Evolutionary conservation across 1,139 yeast species (phyloP).

Genomic region (Lizanozyma gosingica): DNA sequence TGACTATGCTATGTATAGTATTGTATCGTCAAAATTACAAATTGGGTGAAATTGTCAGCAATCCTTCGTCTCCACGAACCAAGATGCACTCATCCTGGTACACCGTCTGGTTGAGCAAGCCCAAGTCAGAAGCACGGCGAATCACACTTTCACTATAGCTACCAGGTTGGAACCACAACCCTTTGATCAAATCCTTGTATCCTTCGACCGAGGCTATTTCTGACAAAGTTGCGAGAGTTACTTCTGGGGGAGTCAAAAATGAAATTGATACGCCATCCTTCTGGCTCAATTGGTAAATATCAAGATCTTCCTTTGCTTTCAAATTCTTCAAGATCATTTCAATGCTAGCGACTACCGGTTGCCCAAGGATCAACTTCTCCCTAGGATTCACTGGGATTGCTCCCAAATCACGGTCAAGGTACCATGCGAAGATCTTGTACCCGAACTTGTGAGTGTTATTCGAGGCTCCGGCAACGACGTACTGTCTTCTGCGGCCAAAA

Average conservation of each 20-base stretch:
- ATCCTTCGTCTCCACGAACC: slow-evolving; percentile 57
- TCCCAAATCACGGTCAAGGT: slow-evolving; percentile 45
- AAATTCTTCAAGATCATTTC: slow-evolving; percentile 22
- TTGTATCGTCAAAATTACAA: too few relatives aligned
- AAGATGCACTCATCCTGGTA: slow-evolving; percentile 62
- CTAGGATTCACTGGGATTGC: slow-evolving; percentile 64
- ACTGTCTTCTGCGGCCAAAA: slow-evolving; percentile 44
- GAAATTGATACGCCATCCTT: slow-evolving; percentile 45
- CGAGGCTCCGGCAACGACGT: slow-evolving; percentile 72
- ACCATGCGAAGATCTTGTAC: slow-evolving; percentile 63
- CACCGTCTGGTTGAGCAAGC: slow-evolving; percentile 37
- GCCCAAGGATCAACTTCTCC: slow-evolving; percentile 36
- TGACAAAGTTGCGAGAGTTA: slow-evolving; percentile 41
- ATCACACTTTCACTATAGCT: slow-evolving; percentile 52
- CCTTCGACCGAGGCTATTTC: slow-evolving; percentile 26
- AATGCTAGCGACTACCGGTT: slow-evolving; percentile 29
- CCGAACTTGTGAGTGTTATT: slow-evolving; percentile 61
- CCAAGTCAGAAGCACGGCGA: slow-evolving; percentile 26
- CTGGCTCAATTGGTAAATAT: slow-evolving; percentile 17
- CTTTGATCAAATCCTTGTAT: slow-evolving; percentile 32
- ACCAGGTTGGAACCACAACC: slow-evolving; percentile 83
- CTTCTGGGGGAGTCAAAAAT: slow-evolving; percentile 66
- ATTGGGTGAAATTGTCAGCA: slow-evolving; percentile 9
- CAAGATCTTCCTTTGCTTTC: slow-evolving; percentile 15
- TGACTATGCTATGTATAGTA: too few relatives aligned